These are phyloP conservation scores for Fomes fomentarius DNA, from an alignment of 1,284 basidiomycete species.

Conservation along the genomic window DNA sequence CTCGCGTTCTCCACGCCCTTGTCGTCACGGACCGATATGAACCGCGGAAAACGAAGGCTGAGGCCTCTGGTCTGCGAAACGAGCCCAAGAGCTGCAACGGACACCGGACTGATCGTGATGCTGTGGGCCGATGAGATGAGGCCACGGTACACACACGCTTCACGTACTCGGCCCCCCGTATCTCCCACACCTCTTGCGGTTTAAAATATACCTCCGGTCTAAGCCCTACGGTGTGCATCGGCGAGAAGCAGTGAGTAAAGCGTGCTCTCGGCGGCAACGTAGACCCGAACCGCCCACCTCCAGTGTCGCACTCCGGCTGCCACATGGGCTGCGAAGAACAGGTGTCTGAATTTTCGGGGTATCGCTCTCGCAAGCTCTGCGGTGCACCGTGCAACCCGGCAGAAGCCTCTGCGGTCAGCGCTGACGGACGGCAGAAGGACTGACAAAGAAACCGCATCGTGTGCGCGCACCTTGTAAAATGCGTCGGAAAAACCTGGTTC, in stretches of 20 bases:
- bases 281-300: constrained; percentile 47
- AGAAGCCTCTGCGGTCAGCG: constrained; percentile 9
- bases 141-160: not conserved
- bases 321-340: constrained; percentile 66
- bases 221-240: constrained; percentile 50
- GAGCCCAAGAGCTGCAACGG: constrained; percentile 78
- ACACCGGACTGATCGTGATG: constrained; percentile 88
- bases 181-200: constrained; percentile 90
- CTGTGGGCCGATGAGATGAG: constrained; percentile 40
- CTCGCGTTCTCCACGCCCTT: constrained; percentile 82
- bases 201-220: constrained; percentile 85
- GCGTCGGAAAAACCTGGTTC: constrained; percentile 82
- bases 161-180: constrained; percentile 85
- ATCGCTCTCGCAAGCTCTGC: constrained; percentile 63
- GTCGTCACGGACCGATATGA: constrained; percentile 81
- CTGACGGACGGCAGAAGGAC: not conserved
- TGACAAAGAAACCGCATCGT: constrained; percentile 1
- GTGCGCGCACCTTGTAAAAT: constrained; percentile 71
- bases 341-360: constrained; percentile 64
- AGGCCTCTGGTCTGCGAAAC: constrained; percentile 72
- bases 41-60: constrained; percentile 89
- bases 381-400: not conserved
- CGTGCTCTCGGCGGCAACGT: not conserved
- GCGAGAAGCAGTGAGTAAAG: constrained; percentile 8
- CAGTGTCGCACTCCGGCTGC: constrained; percentile 62